phyloP scores from a whole-genome alignment of 2,329 filamentous ascomycete species.

The Colletotrichum sp. region DNA sequence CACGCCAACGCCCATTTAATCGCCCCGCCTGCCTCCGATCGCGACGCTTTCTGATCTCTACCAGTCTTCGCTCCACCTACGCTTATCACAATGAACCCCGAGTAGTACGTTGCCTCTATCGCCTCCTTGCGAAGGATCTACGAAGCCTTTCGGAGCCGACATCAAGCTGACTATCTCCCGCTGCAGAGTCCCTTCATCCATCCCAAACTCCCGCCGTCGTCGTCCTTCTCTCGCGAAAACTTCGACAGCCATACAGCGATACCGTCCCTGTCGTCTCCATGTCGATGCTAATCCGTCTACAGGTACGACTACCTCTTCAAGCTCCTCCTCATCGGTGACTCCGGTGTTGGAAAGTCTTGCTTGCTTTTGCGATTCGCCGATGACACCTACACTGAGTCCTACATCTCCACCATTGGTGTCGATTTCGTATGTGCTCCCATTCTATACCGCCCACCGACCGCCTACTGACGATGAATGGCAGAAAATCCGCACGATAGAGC shows the following conservation, averaged over 20 bases:
- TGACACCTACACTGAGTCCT: conserved; percentile 99
- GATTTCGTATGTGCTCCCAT: conserved; percentile 79
- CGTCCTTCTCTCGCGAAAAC: not conserved
- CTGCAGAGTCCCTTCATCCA: conserved; percentile 4
- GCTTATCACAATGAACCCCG: conserved; percentile 80
- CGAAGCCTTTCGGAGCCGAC: conserved; percentile 1
- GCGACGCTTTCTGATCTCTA: not conserved
- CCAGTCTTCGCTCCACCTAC: conserved; percentile 2
- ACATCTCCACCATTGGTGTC: conserved; percentile 99
- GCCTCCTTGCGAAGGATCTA: not conserved
- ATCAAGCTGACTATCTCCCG: conserved; percentile 24
- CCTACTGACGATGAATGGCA: conserved; percentile 40
- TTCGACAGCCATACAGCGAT: not conserved
- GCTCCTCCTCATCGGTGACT: conserved; percentile 99
- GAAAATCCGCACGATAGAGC: conserved; percentile 99
- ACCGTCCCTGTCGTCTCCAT: not conserved
- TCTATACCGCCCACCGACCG: not conserved
- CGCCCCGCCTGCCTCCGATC: not conserved
- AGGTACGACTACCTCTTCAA: conserved; percentile 99
- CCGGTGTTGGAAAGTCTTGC: conserved; percentile 99
- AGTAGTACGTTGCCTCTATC: conserved; percentile 72
- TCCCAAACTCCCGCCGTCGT: not conserved
- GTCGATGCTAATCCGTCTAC: conserved; percentile 28
- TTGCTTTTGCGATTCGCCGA: conserved; percentile 97
- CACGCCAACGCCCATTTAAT: conserved; percentile 6